Base-by-base conservation (phyloP, 352 stramenopile genomes). In the Globisporangium recalcitrans region DNA sequence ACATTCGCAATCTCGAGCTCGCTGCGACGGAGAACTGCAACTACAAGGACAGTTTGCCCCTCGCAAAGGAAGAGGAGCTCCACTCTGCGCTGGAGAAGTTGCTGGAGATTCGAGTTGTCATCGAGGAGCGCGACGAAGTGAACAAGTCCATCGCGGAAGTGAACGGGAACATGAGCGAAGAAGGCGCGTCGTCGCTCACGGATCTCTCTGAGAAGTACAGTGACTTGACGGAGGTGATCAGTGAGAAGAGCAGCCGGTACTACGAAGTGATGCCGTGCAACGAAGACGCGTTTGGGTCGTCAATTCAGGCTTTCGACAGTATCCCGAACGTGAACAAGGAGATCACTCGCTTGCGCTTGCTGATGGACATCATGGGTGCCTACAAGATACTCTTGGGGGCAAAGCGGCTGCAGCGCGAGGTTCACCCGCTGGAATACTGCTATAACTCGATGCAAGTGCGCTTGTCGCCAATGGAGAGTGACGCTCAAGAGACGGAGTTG, bases 211-310 rank as follows among this genome's bases (percentile, higher is more conserved):
- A 77, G 7, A 66, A 75, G 36, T 78, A 90, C 54, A 70, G 69
- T 6, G 64, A 68, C 0, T 65, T 88, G 27, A 91, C 73, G 0
- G 83, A 93, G 63, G 71, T 75, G 7, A 74, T 93, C 51, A 90
- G 81, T 46, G 81, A 90, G 42, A 77, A 74, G 60, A 88, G 77
- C 51, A 90, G 79, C 42, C 77, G 83, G 16, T 93, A 93, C 63
- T 91, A 89, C 61, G 83, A 93, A 60, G 67, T 90, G 10, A 90
- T 93, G 74, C 83, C 83, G 21, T 86, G 76, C 31, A 78, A 87
- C 58, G 83, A 93, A 67, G 74, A 89, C 22, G 70, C 65, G 36
- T 79, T 87, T 24, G 77, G 72, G 2, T 67, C 71, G 10, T 72
- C 79, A 27, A 89, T 93, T 55, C 72, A 77, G 27, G 78, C 74